A percentile compares a stretch with the other conserved stretches of the same genome.
These are phyloP conservation scores for Saccharomycopsis oosterbeekiorum DNA, from an alignment of 805 yeast genomes.

Conservation along the genomic window DNA sequence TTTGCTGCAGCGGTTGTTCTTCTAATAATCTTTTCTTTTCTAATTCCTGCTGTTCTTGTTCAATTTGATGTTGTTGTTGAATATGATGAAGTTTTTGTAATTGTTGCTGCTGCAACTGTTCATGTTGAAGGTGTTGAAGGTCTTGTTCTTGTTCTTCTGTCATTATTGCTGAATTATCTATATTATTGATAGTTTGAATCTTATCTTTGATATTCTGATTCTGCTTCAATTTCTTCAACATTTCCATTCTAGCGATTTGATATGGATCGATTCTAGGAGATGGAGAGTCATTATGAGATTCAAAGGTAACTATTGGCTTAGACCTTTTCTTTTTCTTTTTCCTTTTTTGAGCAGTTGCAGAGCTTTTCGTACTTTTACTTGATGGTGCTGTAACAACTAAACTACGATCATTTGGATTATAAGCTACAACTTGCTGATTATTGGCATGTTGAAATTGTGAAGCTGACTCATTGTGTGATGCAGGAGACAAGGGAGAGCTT, in stretches of 20 bases:
- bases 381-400: background rate
- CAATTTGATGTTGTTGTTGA: background rate
- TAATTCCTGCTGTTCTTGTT: background rate
- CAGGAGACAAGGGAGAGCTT: background rate
- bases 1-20: background rate
- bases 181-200: background rate
- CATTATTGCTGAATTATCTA: background rate
- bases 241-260: constrained; percentile 12
- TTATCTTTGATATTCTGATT: background rate
- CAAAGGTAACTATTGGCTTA: background rate
- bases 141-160: background rate
- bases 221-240: constrained; percentile 9
- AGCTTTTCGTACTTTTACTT: background rate
- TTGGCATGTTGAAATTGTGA: background rate
- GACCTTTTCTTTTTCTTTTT: background rate
- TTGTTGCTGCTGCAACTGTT: background rate
- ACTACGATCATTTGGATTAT: background rate
- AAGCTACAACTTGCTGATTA: background rate
- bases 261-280: constrained; percentile 11
- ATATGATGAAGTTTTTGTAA: background rate
- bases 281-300: constrained; percentile 1
- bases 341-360: background rate
- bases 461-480: background rate
- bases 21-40: background rate
- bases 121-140: background rate